Evolutionary conservation across 768 basidiomycete species (phyloP).

Genomic region (Cantharellus anzutake): DNA sequence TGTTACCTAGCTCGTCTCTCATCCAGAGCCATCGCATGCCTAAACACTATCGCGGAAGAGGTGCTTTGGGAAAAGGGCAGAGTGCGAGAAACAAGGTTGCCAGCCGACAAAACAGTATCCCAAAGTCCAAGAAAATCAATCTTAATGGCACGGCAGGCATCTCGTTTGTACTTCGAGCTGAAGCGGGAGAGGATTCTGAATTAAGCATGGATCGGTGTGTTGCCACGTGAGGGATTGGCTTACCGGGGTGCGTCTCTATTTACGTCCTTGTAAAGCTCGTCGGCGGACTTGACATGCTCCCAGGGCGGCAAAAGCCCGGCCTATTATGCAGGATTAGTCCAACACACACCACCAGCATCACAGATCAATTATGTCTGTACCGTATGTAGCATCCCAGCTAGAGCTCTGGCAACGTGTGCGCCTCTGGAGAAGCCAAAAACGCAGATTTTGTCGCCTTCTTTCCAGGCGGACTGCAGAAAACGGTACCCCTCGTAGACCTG

Average conservation of each 20-base stretch:
- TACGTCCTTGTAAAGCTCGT: neutral
- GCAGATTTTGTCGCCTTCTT: neutral
- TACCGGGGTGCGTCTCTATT: too few relatives aligned
- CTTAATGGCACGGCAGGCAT: slow-evolving; percentile 1
- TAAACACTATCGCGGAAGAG: slow-evolving; percentile 8
- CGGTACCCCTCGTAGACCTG: neutral
- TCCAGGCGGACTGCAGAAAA: neutral
- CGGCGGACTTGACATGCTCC: neutral
- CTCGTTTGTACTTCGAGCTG: neutral
- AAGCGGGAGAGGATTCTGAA: too few relatives aligned
- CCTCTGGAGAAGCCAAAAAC: slow-evolving; percentile 18
- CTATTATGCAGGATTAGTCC: neutral
- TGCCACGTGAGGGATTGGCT: too few relatives aligned
- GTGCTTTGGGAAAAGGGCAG: slow-evolving; percentile 11
- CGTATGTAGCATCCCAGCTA: slow-evolving; percentile 16
- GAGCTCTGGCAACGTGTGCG: slow-evolving; percentile 15
- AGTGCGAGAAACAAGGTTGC: slow-evolving; percentile 7
- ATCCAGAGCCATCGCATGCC: slow-evolving; percentile 10
- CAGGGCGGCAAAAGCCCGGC: slow-evolving; percentile 14
- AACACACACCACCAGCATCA: neutral
- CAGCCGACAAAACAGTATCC: slow-evolving; percentile 13
- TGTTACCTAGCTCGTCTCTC: slow-evolving; percentile 3
- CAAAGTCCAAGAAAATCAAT: slow-evolving; percentile 12
- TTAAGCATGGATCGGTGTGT: too few relatives aligned
- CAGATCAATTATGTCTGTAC: neutral